Conservation (phyloP, 163 green algal genomes). For the Chlorella variabilis region DNA sequence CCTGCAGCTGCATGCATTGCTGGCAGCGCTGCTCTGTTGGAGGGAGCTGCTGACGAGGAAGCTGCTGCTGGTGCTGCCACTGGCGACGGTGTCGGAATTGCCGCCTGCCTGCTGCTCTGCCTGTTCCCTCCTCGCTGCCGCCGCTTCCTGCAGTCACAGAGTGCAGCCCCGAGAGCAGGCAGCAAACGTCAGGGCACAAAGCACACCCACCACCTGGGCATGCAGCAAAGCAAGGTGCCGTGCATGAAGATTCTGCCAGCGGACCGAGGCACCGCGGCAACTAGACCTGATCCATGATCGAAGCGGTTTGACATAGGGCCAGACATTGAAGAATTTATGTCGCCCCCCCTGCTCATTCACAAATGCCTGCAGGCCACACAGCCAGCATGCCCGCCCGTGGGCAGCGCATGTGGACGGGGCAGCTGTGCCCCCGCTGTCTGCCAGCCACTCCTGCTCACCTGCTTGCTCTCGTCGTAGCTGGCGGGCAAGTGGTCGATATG, state of each 20-base stretch:
- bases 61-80: neutral
- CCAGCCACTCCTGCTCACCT: neutral
- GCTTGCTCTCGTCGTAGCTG: conserved; percentile 63
- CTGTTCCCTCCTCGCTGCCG: neutral
- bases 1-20: neutral
- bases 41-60: neutral
- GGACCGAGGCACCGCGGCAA: neutral
- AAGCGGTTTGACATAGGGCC: conserved; percentile 58
- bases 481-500: conserved; percentile 71
- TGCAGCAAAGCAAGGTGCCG: neutral
- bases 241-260: neutral
- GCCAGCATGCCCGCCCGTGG: neutral
- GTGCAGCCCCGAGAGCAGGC: neutral
- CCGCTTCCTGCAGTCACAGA: conserved; percentile 23
- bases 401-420: too few species aligned
- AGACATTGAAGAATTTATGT: conserved; percentile 82
- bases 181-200: too few species aligned
- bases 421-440: too few species aligned
- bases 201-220: too few species aligned
- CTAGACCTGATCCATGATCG: conserved; percentile 52
- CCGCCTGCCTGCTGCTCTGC: neutral
- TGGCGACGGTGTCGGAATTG: neutral
- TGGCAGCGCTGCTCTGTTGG: neutral
- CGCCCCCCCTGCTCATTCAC: conserved; percentile 62
- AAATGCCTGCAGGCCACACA: conserved; percentile 51